Evolutionary conservation across 257 asterid species (phyloP).

Genomic region (Henckelia pumila): DNA sequence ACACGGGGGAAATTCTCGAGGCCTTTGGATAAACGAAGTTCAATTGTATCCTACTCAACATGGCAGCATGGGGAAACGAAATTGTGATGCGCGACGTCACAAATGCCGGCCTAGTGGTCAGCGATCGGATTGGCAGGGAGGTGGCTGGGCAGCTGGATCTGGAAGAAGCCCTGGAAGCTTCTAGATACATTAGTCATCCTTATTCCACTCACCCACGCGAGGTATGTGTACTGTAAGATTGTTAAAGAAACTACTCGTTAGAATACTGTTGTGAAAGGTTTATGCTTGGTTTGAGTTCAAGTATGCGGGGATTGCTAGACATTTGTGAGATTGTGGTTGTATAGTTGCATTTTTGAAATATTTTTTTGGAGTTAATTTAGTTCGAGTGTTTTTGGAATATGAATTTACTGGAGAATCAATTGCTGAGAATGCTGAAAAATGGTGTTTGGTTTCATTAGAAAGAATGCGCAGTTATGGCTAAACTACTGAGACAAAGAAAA

Average conservation of each 20-base stretch:
- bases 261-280: background rate
- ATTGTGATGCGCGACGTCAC: constrained; percentile 86
- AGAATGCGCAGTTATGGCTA: background rate
- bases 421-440: background rate
- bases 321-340: constrained; percentile 1
- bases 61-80: constrained; percentile 65
- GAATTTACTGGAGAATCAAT: background rate
- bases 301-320: background rate
- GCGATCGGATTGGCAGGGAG: constrained; percentile 79
- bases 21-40: background rate
- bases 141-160: constrained; percentile 70
- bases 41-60: constrained; percentile 3
- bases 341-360: constrained; percentile 4
- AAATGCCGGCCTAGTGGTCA: constrained; percentile 83
- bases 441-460: background rate
- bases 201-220: constrained; percentile 90
- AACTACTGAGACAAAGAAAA: too few relatives aligned
- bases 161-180: constrained; percentile 90
- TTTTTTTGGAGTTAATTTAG: background rate
- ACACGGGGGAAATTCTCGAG: background rate
- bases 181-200: constrained; percentile 93
- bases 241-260: background rate
- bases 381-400: background rate
- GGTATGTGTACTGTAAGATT: constrained; percentile 35
- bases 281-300: background rate